Base-by-base conservation (phyloP, 2,329 filamentous ascomycete species). In the Ceratocystis harringtonii region DNA sequence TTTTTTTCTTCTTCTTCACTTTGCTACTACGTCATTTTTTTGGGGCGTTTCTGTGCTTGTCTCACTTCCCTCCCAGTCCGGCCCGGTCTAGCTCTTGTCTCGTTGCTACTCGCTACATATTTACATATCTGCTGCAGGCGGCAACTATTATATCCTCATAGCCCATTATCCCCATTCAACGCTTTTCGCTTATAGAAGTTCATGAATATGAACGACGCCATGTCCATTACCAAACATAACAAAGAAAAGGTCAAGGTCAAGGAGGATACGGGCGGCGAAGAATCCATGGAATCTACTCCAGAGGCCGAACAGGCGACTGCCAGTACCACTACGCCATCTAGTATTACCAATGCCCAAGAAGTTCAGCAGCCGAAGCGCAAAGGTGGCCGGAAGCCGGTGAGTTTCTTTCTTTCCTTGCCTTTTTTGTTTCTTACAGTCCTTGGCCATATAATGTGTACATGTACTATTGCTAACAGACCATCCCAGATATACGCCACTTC, bases 401-500 rank as follows among this genome's bases (percentile, higher is more conserved):
- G 82, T 96, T 84, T 76, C 52, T 50, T 55, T 62, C 64, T 25
- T 62, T 45, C 66, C 36, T n/a, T n/a, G n/a, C 61, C 45, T 32
- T n/a, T 43, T 12, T 25, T 58, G 48, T 12, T 62, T 45, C 28
- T n/a, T 67, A 52, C n/a, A 55, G 45, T n/a, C 45, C 62, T 12
- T 22, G 36, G 36, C 36, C 12, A 12, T 41, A 15, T 1, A 3
- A 41, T 41, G 10, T 41, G 12, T 41, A 41, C 12, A 41, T 41
- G 36, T 41, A 41, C 36, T 15, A 15, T 12, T 41, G 36, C 36
- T 45, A 50, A 58, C 63, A 32, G 12, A 10, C 25, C 0, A 5
- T 19, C 25, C 68, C 70, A 96, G 92, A 96, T 96, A 69, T 99
- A 99, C 81, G 94, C 94, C 65, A 99, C 94, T 44, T 97, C 94